Evolutionary conservation across 441 rosid genomes (phyloP).

Genomic region (Melastoma candidum): DNA sequence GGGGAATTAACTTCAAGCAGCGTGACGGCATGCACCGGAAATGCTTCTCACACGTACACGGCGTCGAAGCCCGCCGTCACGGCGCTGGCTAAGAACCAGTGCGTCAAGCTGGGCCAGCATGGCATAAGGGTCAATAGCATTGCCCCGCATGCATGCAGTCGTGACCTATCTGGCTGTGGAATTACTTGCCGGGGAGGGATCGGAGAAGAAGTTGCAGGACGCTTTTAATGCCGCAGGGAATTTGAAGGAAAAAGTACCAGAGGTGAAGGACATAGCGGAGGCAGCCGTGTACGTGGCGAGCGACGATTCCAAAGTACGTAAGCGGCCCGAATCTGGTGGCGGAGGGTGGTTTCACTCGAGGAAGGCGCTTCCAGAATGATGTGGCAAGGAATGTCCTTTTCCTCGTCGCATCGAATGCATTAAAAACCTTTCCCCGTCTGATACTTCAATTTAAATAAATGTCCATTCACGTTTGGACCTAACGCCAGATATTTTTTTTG

Average conservation of each 20-base stretch:
- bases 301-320: constrained; percentile 4
- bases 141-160: constrained; percentile 14
- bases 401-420: too few relatives aligned
- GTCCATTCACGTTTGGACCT: too few relatives aligned
- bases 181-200: not conserved
- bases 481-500: too few relatives aligned
- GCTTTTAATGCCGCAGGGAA: not conserved
- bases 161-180: constrained; percentile 11
- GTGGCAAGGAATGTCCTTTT: too few relatives aligned
- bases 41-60: constrained; percentile 26
- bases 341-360: constrained; percentile 10
- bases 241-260: constrained; percentile 7
- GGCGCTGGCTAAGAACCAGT: constrained; percentile 24
- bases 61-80: constrained; percentile 26
- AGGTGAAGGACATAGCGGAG: constrained; percentile 10
- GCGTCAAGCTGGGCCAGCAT: constrained; percentile 26
- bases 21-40: constrained; percentile 19
- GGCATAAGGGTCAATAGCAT: constrained; percentile 36
- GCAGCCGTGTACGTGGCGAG: constrained; percentile 8
- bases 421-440: too few relatives aligned
- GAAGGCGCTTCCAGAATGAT: too few relatives aligned
- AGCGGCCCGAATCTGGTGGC: constrained; percentile 10
- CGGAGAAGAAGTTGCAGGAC: constrained; percentile 1
- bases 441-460: too few relatives aligned
- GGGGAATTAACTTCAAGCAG: constrained; percentile 21